Percentiles rank a stretch among this genome's conserved stretches.
Evolutionary conservation across 176 grass and related monocot genomes (phyloP).

Genomic region (Cenchrus fungigraminus): DNA sequence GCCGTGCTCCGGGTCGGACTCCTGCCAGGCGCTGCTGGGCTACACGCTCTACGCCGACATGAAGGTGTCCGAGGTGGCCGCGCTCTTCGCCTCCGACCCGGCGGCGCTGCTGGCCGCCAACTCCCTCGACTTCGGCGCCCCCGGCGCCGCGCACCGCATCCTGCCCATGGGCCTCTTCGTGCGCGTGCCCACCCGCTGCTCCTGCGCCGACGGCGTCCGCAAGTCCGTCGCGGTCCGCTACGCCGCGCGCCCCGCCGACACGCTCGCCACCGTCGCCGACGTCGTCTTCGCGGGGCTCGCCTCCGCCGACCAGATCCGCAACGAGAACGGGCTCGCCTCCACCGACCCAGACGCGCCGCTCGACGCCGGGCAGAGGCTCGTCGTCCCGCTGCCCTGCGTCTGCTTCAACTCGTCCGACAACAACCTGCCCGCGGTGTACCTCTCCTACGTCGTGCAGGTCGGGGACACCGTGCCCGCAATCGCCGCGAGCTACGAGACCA

Average conservation of each 20-base stretch:
- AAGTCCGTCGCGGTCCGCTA: conserved; percentile 77
- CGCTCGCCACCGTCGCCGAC: conserved; percentile 70
- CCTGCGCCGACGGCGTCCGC: conserved; percentile 84
- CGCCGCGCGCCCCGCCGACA: conserved; percentile 70
- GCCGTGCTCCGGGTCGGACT: conserved; percentile 77
- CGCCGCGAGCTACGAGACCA: conserved; percentile 71
- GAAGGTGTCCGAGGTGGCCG: conserved; percentile 89
- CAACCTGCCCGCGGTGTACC: conserved; percentile 76
- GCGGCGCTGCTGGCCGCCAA: conserved; percentile 69
- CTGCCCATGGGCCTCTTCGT: conserved; percentile 81
- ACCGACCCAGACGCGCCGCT: conserved; percentile 64
- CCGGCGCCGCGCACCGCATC: conserved; percentile 67
- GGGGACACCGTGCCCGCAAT: conserved; percentile 74
- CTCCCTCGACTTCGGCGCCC: conserved; percentile 62
- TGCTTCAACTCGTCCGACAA: conserved; percentile 95
- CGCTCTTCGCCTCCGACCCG: conserved; percentile 65
- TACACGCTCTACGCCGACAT: conserved; percentile 97
- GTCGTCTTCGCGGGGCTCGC: conserved; percentile 72
- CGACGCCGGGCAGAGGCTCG: conserved; percentile 60
- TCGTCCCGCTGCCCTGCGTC: conserved; percentile 79
- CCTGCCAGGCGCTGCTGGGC: conserved; percentile 73
- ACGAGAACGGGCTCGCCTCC: conserved; percentile 62
- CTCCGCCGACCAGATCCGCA: conserved; percentile 78
- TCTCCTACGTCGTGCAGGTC: conserved; percentile 79
- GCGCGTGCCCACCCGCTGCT: conserved; percentile 70